Evolutionary conservation across 192 early-diverging fungal species (phyloP).

Genomic region (Backusella westeae): DNA sequence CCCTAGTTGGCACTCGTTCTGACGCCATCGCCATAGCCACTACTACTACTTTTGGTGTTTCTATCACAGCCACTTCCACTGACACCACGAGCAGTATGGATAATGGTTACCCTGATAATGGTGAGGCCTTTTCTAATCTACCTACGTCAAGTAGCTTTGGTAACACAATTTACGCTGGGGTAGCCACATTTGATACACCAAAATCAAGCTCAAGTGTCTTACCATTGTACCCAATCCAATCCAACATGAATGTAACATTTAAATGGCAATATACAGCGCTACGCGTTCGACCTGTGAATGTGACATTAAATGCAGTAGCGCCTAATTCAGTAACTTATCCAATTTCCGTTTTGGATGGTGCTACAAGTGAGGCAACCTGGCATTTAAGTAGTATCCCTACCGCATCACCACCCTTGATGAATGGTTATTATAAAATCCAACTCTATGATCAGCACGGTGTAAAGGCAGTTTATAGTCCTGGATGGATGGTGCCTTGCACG

Average conservation of each 20-base stretch:
- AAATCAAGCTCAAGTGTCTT: constrained; percentile 19
- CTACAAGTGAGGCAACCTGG: background rate
- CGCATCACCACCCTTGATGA: constrained; percentile 23
- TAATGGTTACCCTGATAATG: background rate
- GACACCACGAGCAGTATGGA: background rate
- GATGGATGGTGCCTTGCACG: constrained; percentile 27
- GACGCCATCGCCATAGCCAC: background rate
- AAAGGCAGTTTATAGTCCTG: constrained; percentile 12
- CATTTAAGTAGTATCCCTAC: background rate
- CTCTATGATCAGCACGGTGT: constrained; percentile 35
- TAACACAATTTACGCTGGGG: constrained; percentile 16
- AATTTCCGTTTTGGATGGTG: background rate
- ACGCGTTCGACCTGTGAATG: background rate
- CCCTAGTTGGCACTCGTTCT: background rate
- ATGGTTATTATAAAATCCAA: constrained; percentile 33
- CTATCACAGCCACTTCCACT: background rate
- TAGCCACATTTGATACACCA: constrained; percentile 25
- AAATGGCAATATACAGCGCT: background rate
- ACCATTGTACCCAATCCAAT: constrained; percentile 20
- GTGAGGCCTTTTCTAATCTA: constrained; percentile 6
- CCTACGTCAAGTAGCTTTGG: constrained; percentile 29
- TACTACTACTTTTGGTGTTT: background rate
- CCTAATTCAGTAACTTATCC: background rate
- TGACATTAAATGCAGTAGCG: constrained; percentile 9
- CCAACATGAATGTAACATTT: constrained; percentile 35